Evolutionary conservation across 169 alveolate genomes (phyloP), one percentile per base, ranked within the genome.

Genomic region (Cryptosporidium parvum): DNA sequence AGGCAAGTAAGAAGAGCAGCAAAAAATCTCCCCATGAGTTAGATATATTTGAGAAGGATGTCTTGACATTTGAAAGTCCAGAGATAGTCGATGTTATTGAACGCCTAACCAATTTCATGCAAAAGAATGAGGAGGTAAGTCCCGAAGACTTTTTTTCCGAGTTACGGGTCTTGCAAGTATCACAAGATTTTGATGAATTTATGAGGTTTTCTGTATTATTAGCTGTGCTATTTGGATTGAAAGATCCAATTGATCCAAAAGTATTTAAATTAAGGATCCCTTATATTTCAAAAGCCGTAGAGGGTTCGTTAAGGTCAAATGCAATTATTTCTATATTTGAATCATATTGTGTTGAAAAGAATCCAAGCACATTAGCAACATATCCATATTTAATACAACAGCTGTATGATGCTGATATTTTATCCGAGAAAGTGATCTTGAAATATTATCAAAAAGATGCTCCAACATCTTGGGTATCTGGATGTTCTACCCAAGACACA

Each of bases 141-240:
- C 93, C 92, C 21, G 96, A 92, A 14, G 93, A 93, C 42, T 96
- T 96, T 85, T 93, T 93, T 51, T 95, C 94, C 56, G 98, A 96
- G 91, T 91, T 96, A 18, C 95, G 97, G 21, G 95, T 96, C 84
- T 87, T 96, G 56, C 98, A 96, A 92, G 96, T 96, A 31, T 95
- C 98, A 16, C 97, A 95, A 80, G 96, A 93, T 68, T 96, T 96
- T 86, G 97, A 95, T 75, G 95, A 91, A 37, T 86, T 94, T 61
- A 52, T 95, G 85, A 65, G 95, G 51, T 95, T 91, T 85, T 92
- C 94, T 53, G 95, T 95, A 2, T 86, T 94, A 21, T 80, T 93
- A 45, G 96, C 95, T 12, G 70, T 95, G 39, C 68, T 70, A 3
- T 62, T 70, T 70, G 87, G 75, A 10, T 42, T 62, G 65, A 69